Evolutionary conservation across 2,329 filamentous ascomycete species (phyloP).

Genomic region (Fusarium paranaense): DNA sequence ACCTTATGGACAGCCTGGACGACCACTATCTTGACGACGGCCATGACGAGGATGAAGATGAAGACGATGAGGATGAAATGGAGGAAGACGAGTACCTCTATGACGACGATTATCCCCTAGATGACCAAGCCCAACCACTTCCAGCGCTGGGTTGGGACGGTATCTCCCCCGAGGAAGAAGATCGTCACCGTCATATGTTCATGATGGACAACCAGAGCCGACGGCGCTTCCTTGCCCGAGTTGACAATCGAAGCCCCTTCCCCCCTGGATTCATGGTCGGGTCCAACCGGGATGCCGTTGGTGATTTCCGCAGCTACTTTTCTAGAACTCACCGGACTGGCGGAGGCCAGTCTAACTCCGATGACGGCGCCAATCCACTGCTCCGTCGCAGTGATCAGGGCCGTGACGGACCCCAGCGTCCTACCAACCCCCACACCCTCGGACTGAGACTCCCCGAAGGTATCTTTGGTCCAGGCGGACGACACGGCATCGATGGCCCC

Average conservation of each 20-base stretch:
- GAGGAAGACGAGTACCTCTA: constrained; percentile 75
- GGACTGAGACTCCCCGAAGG: constrained; percentile 62
- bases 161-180: constrained; percentile 63
- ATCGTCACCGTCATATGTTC: constrained; percentile 59
- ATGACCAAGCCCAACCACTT: constrained; percentile 60
- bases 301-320: constrained; percentile 65
- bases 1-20: constrained; percentile 63
- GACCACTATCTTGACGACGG: constrained; percentile 66
- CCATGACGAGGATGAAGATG: constrained; percentile 69
- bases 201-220: constrained; percentile 63
- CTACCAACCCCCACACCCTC: constrained; percentile 63
- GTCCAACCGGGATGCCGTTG: constrained; percentile 64
- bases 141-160: constrained; percentile 69
- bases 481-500: constrained; percentile 59
- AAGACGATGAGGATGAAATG: constrained; percentile 77
- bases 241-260: constrained; percentile 68
- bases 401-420: constrained; percentile 61
- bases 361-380: constrained; percentile 89
- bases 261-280: constrained; percentile 66
- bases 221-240: constrained; percentile 49
- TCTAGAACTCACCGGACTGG: constrained; percentile 65
- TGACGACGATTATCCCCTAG: constrained; percentile 66
- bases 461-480: constrained; percentile 54
- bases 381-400: constrained; percentile 71
- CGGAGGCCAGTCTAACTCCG: constrained; percentile 67